A percentile compares a stretch with the other conserved stretches of the same genome.
These are phyloP conservation scores for Suhomyces anneliseae DNA, from an alignment of 1,139 yeast genomes.

Conservation along the genomic window DNA sequence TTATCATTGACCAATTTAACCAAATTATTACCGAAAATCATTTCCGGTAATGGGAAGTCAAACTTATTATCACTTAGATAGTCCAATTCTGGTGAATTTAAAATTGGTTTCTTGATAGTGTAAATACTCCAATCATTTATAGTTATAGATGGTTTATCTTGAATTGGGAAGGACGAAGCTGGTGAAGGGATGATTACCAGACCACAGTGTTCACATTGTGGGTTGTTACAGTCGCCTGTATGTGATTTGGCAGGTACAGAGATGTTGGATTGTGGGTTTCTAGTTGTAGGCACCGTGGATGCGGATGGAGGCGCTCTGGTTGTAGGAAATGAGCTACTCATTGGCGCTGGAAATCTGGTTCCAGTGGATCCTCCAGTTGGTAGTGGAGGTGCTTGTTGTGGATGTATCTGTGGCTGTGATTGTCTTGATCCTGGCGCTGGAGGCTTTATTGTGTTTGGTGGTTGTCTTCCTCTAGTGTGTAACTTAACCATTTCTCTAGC, in stretches of 20 bases:
- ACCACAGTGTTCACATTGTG: constrained; percentile 67
- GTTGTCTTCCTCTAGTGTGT: constrained; percentile 41
- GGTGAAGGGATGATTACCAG: constrained; percentile 75
- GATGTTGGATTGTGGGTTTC: constrained; percentile 4
- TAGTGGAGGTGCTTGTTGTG: not conserved
- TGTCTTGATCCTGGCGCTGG: no score
- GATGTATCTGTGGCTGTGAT: not conserved
- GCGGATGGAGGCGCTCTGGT: not conserved
- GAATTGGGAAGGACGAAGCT: constrained; percentile 57
- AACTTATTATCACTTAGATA: constrained; percentile 57
- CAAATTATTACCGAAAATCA: constrained; percentile 91
- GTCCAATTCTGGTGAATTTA: constrained; percentile 74
- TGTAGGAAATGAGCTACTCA: not conserved
- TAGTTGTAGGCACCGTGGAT: not conserved
- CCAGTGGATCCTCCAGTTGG: not conserved
- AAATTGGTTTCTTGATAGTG: constrained; percentile 74
- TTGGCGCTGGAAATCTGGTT: no score
- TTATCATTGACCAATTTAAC: constrained; percentile 51
- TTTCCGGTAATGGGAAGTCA: constrained; percentile 88
- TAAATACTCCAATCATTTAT: constrained; percentile 75
- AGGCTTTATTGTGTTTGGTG: constrained; percentile 14
- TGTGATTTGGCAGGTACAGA: constrained; percentile 36
- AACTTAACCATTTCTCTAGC: constrained; percentile 63
- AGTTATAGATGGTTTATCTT: constrained; percentile 64
- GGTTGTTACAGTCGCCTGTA: constrained; percentile 43